These are phyloP conservation scores for Dalbergia cultrata DNA, from an alignment of 306 rosid genomes.

Conservation along the genomic window DNA sequence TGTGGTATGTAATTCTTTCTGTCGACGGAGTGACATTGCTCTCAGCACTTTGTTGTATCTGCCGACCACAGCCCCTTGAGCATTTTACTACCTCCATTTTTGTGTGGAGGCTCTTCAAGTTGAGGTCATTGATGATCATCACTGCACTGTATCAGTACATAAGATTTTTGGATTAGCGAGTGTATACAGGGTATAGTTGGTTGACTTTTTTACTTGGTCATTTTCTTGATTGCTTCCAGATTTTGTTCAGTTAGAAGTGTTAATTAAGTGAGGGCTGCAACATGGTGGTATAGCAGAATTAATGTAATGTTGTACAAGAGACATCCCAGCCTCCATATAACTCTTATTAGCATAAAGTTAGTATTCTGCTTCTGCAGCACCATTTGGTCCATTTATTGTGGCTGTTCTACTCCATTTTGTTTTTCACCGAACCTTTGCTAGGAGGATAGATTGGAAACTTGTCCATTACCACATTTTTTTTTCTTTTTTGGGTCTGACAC, in stretches of 20 bases:
- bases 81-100: conserved; percentile 53
- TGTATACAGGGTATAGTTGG: conserved; percentile 77
- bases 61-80: conserved; percentile 54
- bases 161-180: conserved; percentile 76
- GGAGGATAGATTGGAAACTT: neutral
- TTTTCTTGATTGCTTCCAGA: conserved; percentile 49
- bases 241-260: conserved; percentile 50
- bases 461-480: neutral
- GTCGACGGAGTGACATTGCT: conserved; percentile 59
- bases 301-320: conserved; percentile 52
- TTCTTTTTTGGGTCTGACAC: too few relatives aligned
- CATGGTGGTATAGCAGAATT: conserved; percentile 51
- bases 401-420: neutral
- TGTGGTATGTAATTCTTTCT: conserved; percentile 73
- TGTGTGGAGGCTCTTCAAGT: conserved; percentile 56
- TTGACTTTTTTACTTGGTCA: conserved; percentile 47
- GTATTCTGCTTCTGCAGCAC: conserved; percentile 32
- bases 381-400: conserved; percentile 36
- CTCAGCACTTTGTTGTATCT: conserved; percentile 57
- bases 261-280: conserved; percentile 51
- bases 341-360: conserved; percentile 42
- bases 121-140: conserved; percentile 60
- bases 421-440: neutral
- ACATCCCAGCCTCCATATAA: conserved; percentile 39
- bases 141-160: conserved; percentile 69